These are phyloP conservation scores for Dujonia santamariae DNA, from an alignment of 1,139 yeast species.

Conservation along the genomic window DNA sequence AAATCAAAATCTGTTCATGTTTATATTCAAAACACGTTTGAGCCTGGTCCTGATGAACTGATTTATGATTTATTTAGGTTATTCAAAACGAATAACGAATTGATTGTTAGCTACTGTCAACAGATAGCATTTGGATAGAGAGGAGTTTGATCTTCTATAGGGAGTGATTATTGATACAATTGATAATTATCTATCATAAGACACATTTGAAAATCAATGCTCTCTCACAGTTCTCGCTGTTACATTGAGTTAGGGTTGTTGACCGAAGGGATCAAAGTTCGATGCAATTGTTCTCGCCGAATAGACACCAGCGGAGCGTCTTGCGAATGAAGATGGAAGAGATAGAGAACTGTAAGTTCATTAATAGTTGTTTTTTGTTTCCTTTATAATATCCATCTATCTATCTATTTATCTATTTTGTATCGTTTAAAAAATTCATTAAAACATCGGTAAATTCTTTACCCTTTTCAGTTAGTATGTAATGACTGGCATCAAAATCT, in stretches of 20 bases:
- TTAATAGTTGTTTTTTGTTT: no score
- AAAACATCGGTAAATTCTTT: conserved; percentile 26
- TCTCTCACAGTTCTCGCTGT: no score
- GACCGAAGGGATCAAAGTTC: no score
- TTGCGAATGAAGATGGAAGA: neutral
- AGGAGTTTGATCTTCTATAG: no score
- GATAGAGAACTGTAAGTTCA: neutral
- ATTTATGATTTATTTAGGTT: conserved; percentile 44
- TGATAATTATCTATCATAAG: no score
- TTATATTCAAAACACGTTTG: conserved; percentile 59
- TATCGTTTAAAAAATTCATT: neutral
- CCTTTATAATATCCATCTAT: no score
- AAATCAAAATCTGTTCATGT: conserved; percentile 27
- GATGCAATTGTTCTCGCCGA: no score
- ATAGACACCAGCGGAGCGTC: no score
- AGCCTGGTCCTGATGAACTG: conserved; percentile 58
- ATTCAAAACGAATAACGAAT: conserved; percentile 48
- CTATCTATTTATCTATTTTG: neutral
- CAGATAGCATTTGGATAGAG: conserved; percentile 55
- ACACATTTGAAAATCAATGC: no score
- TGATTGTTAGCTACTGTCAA: conserved; percentile 54
- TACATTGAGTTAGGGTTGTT: no score
- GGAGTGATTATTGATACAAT: no score
- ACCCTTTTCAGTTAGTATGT: conserved; percentile 43
- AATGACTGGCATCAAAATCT: conserved; percentile 44